Percentiles rank a stretch among this genome's conserved stretches.
phyloP scores from a whole-genome alignment of 2,329 filamentous ascomycete species.

The Raffaelea albimanens region DNA sequence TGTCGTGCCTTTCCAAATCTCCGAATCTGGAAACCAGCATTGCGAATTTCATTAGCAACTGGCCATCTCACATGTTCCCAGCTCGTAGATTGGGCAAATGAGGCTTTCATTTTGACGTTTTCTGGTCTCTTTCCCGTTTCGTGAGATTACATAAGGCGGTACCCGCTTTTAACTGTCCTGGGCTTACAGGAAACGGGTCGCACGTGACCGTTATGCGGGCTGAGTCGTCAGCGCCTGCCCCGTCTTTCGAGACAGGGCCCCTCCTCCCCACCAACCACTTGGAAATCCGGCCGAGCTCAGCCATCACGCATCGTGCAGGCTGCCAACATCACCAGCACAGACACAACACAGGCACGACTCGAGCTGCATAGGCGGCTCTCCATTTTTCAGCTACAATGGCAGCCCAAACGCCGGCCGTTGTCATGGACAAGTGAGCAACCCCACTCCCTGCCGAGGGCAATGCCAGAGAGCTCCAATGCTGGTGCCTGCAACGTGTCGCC shows the following conservation, averaged over 20 bases:
- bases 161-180: no score
- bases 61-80: no score
- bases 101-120: no score
- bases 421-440: constrained; percentile 97
- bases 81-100: no score
- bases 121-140: no score
- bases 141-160: no score
- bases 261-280: not conserved
- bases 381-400: constrained; percentile 58
- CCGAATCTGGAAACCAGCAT: no score
- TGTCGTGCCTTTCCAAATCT: no score
- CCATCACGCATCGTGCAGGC: not conserved
- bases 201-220: not conserved
- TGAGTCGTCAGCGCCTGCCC: not conserved
- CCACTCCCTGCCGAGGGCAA: constrained; percentile 15
- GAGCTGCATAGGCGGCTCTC: constrained; percentile 5
- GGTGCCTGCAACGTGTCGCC: constrained; percentile 1
- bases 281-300: not conserved
- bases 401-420: constrained; percentile 98
- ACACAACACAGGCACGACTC: not conserved
- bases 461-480: constrained; percentile 11
- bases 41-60: no score
- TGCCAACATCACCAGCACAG: not conserved
- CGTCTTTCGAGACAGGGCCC: not conserved
- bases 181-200: not conserved